These are phyloP conservation scores for Penicillium lagena DNA, from an alignment of 495 filamentous ascomycete genomes.

Conservation along the genomic window DNA sequence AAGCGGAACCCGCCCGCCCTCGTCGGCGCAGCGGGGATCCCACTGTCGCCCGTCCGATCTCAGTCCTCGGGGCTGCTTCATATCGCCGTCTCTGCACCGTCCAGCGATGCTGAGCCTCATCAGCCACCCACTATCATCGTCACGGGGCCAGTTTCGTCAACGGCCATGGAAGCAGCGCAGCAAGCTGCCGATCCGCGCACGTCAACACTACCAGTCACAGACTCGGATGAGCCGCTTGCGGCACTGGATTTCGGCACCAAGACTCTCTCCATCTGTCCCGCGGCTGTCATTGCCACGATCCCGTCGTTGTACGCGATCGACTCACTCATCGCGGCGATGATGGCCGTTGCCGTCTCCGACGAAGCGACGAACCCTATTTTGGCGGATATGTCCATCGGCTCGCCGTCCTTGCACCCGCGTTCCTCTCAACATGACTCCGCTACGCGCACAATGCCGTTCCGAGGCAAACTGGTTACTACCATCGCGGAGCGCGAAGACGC, in stretches of 20 bases:
- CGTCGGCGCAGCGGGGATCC: conserved; percentile 51
- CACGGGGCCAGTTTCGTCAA: conserved; percentile 30
- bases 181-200: conserved; percentile 35
- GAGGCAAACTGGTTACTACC: conserved; percentile 29
- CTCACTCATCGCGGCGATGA: conserved; percentile 59
- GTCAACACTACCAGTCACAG: conserved; percentile 37
- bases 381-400: conserved; percentile 26
- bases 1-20: conserved; percentile 45
- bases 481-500: conserved; percentile 38
- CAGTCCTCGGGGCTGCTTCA: conserved; percentile 29
- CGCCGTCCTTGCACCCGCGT: neutral
- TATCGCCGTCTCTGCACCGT: conserved; percentile 34
- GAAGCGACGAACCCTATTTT: conserved; percentile 36
- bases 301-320: conserved; percentile 69
- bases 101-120: conserved; percentile 10
- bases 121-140: conserved; percentile 38
- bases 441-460: conserved; percentile 10
- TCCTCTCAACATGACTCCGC: neutral
- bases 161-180: conserved; percentile 27
- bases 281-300: conserved; percentile 33
- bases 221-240: conserved; percentile 39
- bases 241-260: conserved; percentile 43
- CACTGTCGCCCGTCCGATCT: conserved; percentile 50
- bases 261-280: conserved; percentile 40
- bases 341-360: conserved; percentile 63